Base-by-base conservation (phyloP, 2,329 filamentous ascomycete species). In the Lanzia echinophila region DNA sequence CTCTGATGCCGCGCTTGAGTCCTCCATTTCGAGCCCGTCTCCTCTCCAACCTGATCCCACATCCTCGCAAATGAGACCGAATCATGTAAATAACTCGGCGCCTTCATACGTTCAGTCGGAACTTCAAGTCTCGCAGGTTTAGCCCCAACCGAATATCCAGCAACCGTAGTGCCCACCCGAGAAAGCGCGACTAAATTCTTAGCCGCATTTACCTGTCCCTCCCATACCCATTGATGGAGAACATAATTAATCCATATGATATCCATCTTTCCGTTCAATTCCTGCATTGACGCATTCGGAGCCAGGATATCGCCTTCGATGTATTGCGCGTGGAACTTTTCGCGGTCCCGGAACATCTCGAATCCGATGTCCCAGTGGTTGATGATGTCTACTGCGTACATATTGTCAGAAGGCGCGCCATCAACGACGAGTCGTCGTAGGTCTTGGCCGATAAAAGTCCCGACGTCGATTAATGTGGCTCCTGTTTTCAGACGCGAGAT, bases 211-310 rank as follows among this genome's bases (percentile, higher is more conserved):
- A 48, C 34, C 13, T 75, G 72, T 5, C 63, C 61, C 1, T 71
- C 66, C 61, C 65, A 71, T 24, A 66, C 63, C 57, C 74, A 75
- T 10, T 75, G 63, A 51, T 76, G 74, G 45, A 76, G 68, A 62
- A 76, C 72, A 0, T 69, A 69, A 0, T 67, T 66, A 2, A 71
- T 65, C 36, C 71, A 66, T 7, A 76, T 59, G 17, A 76, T 67
- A 52, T 75, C 69, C 2, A 73, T 63, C 22, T 68, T 64, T 6
- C 69, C 69, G 17, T 70, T 60, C 22, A 75, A 58, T 46, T 67
- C 54, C 15, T 63, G 64, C 36, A 72, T 54, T 13, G 54, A 55
- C 7, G 61, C 60, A 0, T 65, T n/a, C 3, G 22, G 34, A 50
- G 15, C 15, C 2, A 36, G 69, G 1, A 65, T 28, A 42, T 71